Base-by-base conservation (phyloP, 1,284 basidiomycete genomes). In the Ceratobasidium sp. region DNA sequence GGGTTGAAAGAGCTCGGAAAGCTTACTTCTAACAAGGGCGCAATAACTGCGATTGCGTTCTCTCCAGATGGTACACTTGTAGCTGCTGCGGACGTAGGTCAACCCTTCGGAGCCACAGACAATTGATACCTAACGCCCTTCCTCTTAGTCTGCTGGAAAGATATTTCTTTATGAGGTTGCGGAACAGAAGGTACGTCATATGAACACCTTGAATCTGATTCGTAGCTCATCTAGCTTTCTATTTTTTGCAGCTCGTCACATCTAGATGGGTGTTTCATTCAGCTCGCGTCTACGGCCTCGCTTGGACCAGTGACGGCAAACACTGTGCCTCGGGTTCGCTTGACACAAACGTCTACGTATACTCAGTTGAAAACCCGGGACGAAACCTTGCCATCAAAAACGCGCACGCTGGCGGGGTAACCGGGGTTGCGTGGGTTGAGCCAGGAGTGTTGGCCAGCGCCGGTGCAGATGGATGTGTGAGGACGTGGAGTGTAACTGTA, bases 341-440 rank as follows among this genome's bases (percentile, higher is more conserved):
- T 51, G 97, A 99, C 84, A 97, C 97, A 40, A 91, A 96, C 82
- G 91, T 98, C 9, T 98, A 96, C 84, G 86, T 99, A 55, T 99
- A 96, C 93, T 93, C 92, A 81, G 91, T 95, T 53, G 88, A 89
- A 78, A 93, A 93, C 82, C 93, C 94, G 13, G 87, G 91, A 85
- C 92, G 91, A 86, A 95, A 94, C 82, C 91, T 97, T 58, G 89
- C 92, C 15, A 92, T 98, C 85, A 94, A 94, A 87, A 96, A 96
- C 80, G 94, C 94, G 0, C 92, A 91, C 58, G 91, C 94, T 1
- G 94, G 95, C 26, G 95, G 96, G 5, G 93, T 95, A 0, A 93
- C 91, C 79, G 90, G 90, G 28, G 95, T 97, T 18, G 87, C 91
- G 56, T 99, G 97, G 96, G 83, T 94, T n/a, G 89, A 86, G 42